Conservation (phyloP, 2,329 filamentous ascomycete genomes). For the Calonectria honghensis region DNA sequence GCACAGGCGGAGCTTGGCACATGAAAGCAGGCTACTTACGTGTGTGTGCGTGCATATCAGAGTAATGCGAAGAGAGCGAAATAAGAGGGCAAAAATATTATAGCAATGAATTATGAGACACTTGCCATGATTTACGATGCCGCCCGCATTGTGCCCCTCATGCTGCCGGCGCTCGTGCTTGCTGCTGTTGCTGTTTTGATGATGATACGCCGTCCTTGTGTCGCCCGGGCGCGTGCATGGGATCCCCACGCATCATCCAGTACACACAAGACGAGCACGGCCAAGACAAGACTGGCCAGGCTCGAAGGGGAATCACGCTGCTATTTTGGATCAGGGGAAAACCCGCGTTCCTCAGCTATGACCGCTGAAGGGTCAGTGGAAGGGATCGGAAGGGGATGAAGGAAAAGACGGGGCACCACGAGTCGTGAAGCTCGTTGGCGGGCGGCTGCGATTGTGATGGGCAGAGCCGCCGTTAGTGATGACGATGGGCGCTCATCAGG, state of each 20-base stretch:
- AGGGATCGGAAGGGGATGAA: constrained; percentile 1
- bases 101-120: constrained; percentile 20
- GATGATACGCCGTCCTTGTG: not conserved
- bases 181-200: not conserved
- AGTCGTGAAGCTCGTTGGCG: not conserved
- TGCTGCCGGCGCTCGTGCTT: constrained; percentile 1
- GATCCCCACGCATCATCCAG: constrained; percentile 6
- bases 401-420: constrained; percentile 3
- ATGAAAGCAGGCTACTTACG: constrained; percentile 4
- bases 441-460: constrained; percentile 28
- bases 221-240: constrained; percentile 10
- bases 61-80: constrained; percentile 23
- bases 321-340: constrained; percentile 34
- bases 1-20: constrained; percentile 24
- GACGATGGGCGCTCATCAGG: constrained; percentile 28
- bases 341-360: constrained; percentile 6
- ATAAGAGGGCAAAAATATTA: constrained; percentile 4
- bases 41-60: constrained; percentile 23
- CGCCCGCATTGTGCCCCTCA: constrained; percentile 27
- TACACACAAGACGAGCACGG: constrained; percentile 5
- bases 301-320: constrained; percentile 2
- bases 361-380: constrained; percentile 13
- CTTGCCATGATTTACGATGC: constrained; percentile 23
- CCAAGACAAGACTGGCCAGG: not conserved
- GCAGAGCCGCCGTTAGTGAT: constrained; percentile 27